Evolutionary conservation across 2,329 filamentous ascomycete species (phyloP).

Genomic region (Mollisia scopiformis): DNA sequence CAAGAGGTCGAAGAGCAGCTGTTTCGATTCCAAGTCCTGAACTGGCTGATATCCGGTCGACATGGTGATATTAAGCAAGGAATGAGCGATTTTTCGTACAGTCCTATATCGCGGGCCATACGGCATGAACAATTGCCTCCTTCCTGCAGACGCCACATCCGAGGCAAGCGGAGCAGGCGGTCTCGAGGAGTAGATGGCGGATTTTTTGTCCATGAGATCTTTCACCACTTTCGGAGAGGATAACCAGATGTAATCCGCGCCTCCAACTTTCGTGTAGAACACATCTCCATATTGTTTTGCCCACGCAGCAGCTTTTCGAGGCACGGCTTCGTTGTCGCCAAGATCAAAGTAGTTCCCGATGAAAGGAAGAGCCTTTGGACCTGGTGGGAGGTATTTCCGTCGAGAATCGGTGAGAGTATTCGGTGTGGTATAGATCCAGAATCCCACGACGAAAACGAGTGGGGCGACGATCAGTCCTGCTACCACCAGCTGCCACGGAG

Average conservation of each 20-base stretch:
- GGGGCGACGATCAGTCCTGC: slow-evolving; percentile 9
- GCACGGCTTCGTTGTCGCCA: slow-evolving; percentile 36
- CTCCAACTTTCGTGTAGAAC: slow-evolving; percentile 44
- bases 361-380: slow-evolving; percentile 42
- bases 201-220: slow-evolving; percentile 31
- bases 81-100: slow-evolving; percentile 34
- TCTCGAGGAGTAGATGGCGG: slow-evolving; percentile 39
- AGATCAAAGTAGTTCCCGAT: slow-evolving; percentile 43
- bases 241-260: slow-evolving; percentile 44
- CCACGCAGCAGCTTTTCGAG: slow-evolving; percentile 38
- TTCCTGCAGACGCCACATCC: slow-evolving; percentile 34
- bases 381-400: slow-evolving; percentile 39
- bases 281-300: slow-evolving; percentile 41
- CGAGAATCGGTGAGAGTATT: slow-evolving; percentile 26
- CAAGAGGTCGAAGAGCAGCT: slow-evolving; percentile 40
- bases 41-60: slow-evolving; percentile 32
- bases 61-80: slow-evolving; percentile 31
- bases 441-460: slow-evolving; percentile 8
- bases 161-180: slow-evolving; percentile 41
- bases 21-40: slow-evolving; percentile 39
- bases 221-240: slow-evolving; percentile 32
- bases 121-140: slow-evolving; percentile 33
- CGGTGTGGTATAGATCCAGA: slow-evolving; percentile 25
- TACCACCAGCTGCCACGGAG: slow-evolving; percentile 12
- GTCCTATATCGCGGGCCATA: slow-evolving; percentile 34